Base-by-base conservation (phyloP, 140 eudicot genomes). In the Oenanthe javanica region DNA sequence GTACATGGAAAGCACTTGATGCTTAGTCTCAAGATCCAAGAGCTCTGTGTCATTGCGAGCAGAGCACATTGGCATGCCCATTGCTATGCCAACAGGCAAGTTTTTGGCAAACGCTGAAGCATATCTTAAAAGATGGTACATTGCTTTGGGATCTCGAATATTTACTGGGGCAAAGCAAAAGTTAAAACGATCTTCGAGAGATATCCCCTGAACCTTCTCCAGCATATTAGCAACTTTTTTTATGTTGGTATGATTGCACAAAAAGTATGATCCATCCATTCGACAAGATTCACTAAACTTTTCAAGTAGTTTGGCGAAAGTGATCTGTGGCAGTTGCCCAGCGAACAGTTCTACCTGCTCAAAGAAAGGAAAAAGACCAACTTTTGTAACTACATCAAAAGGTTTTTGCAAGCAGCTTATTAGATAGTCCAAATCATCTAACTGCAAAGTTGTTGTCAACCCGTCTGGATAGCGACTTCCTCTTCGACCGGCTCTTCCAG, bases 161-260 rank as follows among this genome's bases (percentile, higher is more conserved):
- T 95, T 95, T 36, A 92, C 97, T 0, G 99, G 99, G 49, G 99
- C 97, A 87, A 95, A 95, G 86, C 99, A 95, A 79, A 95, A 95
- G 78, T 95, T 89, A 76, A 90, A 95, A n/a, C 99, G 97, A 83
- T 95, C 99, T 86, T 92, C 97, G 50, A 95, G 80, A 78, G 97
- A 90, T 18, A 95, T 78, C 52, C 92, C 97, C 75, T 85, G 79
- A 81, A 94, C 88, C 84, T 84, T 94, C 88, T 92, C 97, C 88
- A 94, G 81, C 97, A 94, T 89, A 77, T 94, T 94, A 76, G 97
- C 97, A 74, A 92, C 91, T 79, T 91, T 95, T 81, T 87, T 90
- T 71, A 90, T 91, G 52, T 87, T 91, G n/a, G 81, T 81, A 61
- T 95, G 96, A 47, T 85, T 92, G 82, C 96, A 86, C 80, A 95